Evolutionary conservation across 768 basidiomycete species (phyloP).

Genomic region (Lactarius tabidus): DNA sequence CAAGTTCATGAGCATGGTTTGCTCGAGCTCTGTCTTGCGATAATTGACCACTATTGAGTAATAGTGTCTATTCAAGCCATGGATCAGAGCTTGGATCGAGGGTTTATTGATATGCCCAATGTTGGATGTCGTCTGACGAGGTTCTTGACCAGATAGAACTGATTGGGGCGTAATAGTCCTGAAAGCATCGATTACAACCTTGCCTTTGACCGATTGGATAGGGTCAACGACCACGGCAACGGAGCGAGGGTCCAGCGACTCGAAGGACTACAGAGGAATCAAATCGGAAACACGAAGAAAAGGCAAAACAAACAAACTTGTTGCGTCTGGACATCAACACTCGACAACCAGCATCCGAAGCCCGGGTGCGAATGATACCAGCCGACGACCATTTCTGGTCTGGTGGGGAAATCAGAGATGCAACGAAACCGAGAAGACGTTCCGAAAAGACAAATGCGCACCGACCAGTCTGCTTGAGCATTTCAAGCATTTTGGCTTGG

Average conservation of each 20-base stretch:
- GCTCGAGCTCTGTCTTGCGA: conserved; percentile 96
- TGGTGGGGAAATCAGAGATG: conserved; percentile 28
- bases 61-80: conserved; percentile 96
- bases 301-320: conserved; percentile 53
- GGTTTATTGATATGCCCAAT: conserved; percentile 99
- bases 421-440: background rate
- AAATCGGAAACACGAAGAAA: conserved; percentile 1
- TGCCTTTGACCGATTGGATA: conserved; percentile 97
- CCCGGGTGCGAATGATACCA: conserved; percentile 99
- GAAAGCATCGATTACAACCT: conserved; percentile 99
- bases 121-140: conserved; percentile 95
- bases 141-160: conserved; percentile 89
- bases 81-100: conserved; percentile 97
- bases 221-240: conserved; percentile 98
- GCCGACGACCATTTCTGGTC: conserved; percentile 97
- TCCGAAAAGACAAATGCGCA: conserved; percentile 36
- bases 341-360: conserved; percentile 98
- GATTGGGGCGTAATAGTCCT: conserved; percentile 91
- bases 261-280: conserved; percentile 71
- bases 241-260: conserved; percentile 86
- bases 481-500: conserved; percentile 96
- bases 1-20: conserved; percentile 97
- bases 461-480: conserved; percentile 99
- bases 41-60: conserved; percentile 98
- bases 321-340: conserved; percentile 98